Percentiles rank a stretch among this genome's conserved stretches.
Evolutionary conservation across 2,329 filamentous ascomycete species (phyloP).

Genomic region (Eurotiales sp.): DNA sequence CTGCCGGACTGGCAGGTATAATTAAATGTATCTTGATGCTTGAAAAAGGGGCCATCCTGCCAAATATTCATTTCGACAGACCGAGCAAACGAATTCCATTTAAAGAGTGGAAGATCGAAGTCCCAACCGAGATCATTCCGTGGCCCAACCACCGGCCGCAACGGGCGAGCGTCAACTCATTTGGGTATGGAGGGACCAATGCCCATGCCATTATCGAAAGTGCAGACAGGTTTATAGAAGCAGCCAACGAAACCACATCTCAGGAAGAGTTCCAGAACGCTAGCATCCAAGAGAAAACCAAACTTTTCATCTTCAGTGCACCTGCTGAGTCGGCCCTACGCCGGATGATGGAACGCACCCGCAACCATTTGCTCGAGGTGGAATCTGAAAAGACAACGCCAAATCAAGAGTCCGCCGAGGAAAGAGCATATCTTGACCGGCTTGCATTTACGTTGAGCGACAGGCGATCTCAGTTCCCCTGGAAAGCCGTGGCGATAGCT

Average conservation of each 20-base stretch:
- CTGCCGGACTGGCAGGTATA: slow-evolving; percentile 24
- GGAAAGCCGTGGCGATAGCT: neutral
- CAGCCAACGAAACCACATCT: neutral
- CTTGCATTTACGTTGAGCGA: slow-evolving; percentile 2
- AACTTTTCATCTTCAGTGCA: slow-evolving; percentile 4
- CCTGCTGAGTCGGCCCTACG: neutral
- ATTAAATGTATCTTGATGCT: slow-evolving; percentile 32
- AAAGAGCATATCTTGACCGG: neutral
- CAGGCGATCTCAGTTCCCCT: slow-evolving; percentile 1
- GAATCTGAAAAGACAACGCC: neutral
- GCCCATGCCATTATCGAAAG: slow-evolving; percentile 26
- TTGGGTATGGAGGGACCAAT: slow-evolving; percentile 40
- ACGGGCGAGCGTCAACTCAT: slow-evolving; percentile 39
- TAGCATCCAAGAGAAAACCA: neutral
- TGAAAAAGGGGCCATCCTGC: slow-evolving; percentile 28
- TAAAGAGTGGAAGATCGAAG: slow-evolving; percentile 21
- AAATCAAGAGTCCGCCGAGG: neutral
- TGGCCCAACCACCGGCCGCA: slow-evolving; percentile 18
- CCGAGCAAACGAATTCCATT: slow-evolving; percentile 26
- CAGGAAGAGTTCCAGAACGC: too few relatives aligned
- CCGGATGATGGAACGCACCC: neutral
- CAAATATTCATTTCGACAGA: slow-evolving; percentile 25
- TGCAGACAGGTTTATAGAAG: neutral
- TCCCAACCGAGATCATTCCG: slow-evolving; percentile 17
- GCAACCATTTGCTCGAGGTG: neutral